Base-by-base conservation (phyloP, 345 rosid genomes). In the Kandelia obovata region DNA sequence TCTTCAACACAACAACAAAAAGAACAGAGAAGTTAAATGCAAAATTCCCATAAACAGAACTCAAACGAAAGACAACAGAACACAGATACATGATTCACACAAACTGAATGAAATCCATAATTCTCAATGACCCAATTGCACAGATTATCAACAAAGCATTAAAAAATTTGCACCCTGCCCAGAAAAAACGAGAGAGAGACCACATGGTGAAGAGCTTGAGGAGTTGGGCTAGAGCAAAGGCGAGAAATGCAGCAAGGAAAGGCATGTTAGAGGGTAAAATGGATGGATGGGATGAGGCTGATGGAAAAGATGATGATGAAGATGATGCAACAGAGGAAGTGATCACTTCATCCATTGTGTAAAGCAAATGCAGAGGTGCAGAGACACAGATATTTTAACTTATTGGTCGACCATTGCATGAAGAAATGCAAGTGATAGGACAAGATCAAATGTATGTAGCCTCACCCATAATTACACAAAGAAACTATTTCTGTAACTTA, bases 131-230 rank as follows among this genome's bases (percentile, higher is more conserved):
- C 23, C 56, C 56, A 52, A 52, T 52, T 52, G 25, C 56, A 52
- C 56, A 19, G 5, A 52, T 52, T 7, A 52, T 52, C 56, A 17
- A 1, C 1, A 52, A 52, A 20, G 8, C 19, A 47, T 47, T 15
- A 3, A 47, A 47, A 47, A 13, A 13, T 21, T 21, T 21, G 21
- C 21, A 21, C 21, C 21, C 21, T 21, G 21, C 19, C 21, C 56
- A 5, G 13, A 52, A 32, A 64, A 9, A 3, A 32, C 28, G 28
- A 52, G 56, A 52, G 56, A 52, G 56, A 51, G 78, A 88, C 93
- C 97, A 89, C 77, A 88, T 80, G 67, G 95, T 91, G 85, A 91
- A 91, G 77, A 91, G 75, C 84, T 91, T 91, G 81, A 91, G 96
- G 83, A 89, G 84, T 75, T 91, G 96, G 66, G 97, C 97, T 32